Conservation (phyloP, 1,139 yeast species). For the Debaryomycetaceae sp. region DNA sequence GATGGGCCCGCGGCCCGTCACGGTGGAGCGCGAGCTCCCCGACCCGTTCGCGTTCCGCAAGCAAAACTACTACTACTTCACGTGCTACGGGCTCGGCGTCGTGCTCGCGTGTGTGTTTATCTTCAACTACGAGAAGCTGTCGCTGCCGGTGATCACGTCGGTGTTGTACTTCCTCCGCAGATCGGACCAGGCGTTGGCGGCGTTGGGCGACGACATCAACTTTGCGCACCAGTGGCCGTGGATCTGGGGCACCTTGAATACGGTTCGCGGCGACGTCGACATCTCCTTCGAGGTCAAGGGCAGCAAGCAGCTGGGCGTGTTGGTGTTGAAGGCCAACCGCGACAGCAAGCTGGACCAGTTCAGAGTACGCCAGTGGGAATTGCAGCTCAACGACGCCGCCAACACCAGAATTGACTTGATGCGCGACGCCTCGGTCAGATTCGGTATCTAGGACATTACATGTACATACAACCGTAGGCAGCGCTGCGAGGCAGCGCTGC, state of each 20-base stretch:
- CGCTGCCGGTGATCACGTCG: slow-evolving; percentile 85
- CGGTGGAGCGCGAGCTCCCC: slow-evolving; percentile 64
- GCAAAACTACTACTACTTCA: slow-evolving; percentile 50
- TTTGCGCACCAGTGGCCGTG: slow-evolving; percentile 77
- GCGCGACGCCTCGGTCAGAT: slow-evolving; percentile 44
- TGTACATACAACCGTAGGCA: too few relatives aligned
- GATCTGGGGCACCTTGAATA: slow-evolving; percentile 81
- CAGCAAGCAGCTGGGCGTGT: slow-evolving; percentile 43
- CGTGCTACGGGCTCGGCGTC: slow-evolving; percentile 61
- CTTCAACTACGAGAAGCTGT: slow-evolving; percentile 87
- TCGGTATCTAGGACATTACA: slow-evolving; percentile 19
- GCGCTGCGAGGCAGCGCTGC: too few relatives aligned
- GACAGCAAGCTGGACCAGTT: slow-evolving; percentile 54
- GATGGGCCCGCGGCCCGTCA: slow-evolving; percentile 36
- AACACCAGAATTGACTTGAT: slow-evolving; percentile 41
- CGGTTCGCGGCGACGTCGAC: slow-evolving; percentile 76
- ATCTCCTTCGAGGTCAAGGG: slow-evolving; percentile 72
- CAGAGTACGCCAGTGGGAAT: slow-evolving; percentile 54
- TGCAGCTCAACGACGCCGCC: slow-evolving; percentile 34
- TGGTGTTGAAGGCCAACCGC: slow-evolving; percentile 58
- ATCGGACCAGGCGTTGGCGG: slow-evolving; percentile 59
- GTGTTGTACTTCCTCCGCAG: slow-evolving; percentile 82
- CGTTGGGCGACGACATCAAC: slow-evolving; percentile 71
- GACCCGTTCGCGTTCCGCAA: slow-evolving; percentile 63
- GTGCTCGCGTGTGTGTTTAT: slow-evolving; percentile 63